These are phyloP conservation scores for Ophiostoma quercus DNA, from an alignment of 2,329 filamentous ascomycete species.

Conservation along the genomic window DNA sequence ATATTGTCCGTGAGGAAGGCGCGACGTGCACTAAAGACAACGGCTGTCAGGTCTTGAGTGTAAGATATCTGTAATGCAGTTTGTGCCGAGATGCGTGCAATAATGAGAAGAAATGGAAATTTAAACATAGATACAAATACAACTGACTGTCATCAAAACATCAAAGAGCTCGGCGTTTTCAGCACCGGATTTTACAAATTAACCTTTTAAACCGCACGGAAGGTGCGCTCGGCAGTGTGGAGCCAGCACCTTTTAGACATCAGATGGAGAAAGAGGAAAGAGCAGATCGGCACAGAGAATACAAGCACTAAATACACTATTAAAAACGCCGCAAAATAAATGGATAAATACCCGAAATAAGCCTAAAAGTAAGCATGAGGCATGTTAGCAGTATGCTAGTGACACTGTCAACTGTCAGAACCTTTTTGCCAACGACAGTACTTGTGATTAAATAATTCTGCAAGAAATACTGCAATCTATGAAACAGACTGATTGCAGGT, in stretches of 20 bases:
- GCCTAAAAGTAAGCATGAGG: neutral
- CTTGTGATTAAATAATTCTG: no score
- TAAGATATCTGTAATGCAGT: no score
- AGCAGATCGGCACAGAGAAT: neutral
- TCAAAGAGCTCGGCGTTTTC: neutral
- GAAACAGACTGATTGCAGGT: no score
- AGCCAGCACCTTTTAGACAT: neutral
- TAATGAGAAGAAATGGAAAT: no score
- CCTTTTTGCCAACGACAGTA: no score
- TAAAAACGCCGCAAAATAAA: neutral
- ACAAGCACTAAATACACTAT: neutral
- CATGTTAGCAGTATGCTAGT: neutral
- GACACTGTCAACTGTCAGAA: no score
- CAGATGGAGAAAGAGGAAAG: conserved; percentile 2
- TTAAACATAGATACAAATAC: no score
- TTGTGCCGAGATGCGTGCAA: no score
- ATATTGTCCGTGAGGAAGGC: neutral
- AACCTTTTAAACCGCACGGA: neutral
- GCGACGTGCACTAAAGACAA: neutral
- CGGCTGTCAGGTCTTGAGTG: neutral
- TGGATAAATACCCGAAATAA: neutral
- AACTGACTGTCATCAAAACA: no score
- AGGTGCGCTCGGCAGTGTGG: neutral
- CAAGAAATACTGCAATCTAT: no score
- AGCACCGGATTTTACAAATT: conserved; percentile 7